Evolutionary conservation across 73 alveolate species (phyloP), one percentile per base, ranked within the genome.

Genomic region (Paramecium octaurelia): DNA sequence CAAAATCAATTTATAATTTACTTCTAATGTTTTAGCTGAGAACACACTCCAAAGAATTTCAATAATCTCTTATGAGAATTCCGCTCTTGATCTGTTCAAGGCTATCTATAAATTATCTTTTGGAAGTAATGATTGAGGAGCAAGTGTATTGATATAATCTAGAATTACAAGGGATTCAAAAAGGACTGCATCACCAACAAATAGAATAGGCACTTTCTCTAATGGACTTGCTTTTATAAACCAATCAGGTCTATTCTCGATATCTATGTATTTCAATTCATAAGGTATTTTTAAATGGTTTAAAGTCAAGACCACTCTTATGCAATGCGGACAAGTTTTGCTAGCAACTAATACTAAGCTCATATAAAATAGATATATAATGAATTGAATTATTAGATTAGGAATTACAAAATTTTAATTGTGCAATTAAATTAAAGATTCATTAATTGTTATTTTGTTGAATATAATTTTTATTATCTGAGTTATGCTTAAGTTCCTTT

Each of bases 201-300:
- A 42, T 8, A 77, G 48, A 7, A 77, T 77, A 4, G 90, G 90
- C n/a, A 77, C 90, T 42, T 40, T 77, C 24, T 77, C 90, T 16
- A 77, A 38, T 77, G 90, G 90, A 42, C 73, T 42, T 7, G 90
- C 90, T 44, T 77, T 77, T 8, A 14, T 14, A 31, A 77, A 77
- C 73, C 75, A 77, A 35, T 77, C 90, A 2, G 90, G 90, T 44
- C 4, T 77, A 77, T 77, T 77, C 43, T 14, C 90, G 21, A 77
- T 21, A 77, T 77, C 90, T 35, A 77, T 77, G 46, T 27, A 77
- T 31, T 77, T 44, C 12, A 77, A 8, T 38, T 77, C 90, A 77
- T 38, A 77, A n/a, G 40, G 38, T 0, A 77, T 77, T 44, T 77
- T n/a, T 4, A 27, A 21, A 59, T n/a, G 38, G 40, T 77, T 38